Base-by-base conservation (phyloP, 23 red algal species). In the Gracilariopsis chorda region DNA sequence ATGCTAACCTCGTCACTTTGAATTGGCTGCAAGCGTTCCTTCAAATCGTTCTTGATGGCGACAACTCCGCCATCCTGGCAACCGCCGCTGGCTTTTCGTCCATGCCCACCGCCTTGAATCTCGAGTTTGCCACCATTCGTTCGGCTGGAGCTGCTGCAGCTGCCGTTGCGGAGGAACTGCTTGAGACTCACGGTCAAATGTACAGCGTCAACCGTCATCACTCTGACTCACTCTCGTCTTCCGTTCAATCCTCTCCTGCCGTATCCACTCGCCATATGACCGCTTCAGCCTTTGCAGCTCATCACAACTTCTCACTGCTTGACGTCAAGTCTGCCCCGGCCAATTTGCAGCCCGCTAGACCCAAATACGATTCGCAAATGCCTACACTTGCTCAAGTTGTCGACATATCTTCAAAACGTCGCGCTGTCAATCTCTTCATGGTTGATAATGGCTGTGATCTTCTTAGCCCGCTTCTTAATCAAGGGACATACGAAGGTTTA, bases 401-500 rank as follows among this genome's bases (percentile, higher is more conserved):
- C 40, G 40, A 46, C 0, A 8, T 36, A 24, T 19, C 27, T 32
- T 9, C 24, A 17, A 45, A 73, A 34, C 33, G 35, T 16, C 82
- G 83, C 32, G 39, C 83, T 27, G 83, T 87, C 47, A 67, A 59
- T 42, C 49, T 92, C 2, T 20, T 96, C 21, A 70, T 96, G 9
- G 20, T 96, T 11, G 94, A 96, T 48, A 60, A 89, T 4, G 61
- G 65, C 34, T 81, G 85, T 75, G 94, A 96, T 83, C 55, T 83
- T 14, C 51, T 96, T 33, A 96, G 84, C 0, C 94, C 94, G 19
- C 35, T 96, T 58, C 49, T 96, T 11, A 96, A 88, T 0, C 94
- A 92, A 80, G 86, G 94, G 90, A 96, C 94, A 59, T 96, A 96
- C 49, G 94, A 96, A 33, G 94, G 86, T 14, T 68, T 93, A 4